phyloP scores from a whole-genome alignment of 257 asterid genomes.

The Solanum raphanifolium region DNA sequence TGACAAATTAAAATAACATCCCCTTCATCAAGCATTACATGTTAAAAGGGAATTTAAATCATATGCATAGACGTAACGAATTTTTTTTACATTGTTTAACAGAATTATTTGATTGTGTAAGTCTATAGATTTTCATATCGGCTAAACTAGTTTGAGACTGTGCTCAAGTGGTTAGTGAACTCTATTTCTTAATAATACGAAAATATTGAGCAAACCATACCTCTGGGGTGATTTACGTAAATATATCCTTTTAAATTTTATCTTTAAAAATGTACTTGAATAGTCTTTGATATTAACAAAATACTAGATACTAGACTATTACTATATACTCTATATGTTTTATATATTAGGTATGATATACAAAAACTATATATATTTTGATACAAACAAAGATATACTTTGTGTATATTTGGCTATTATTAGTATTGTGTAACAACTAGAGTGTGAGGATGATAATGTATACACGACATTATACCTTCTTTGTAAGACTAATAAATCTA shows the following conservation, averaged over 20 bases:
- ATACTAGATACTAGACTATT: not conserved
- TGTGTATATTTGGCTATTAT: not conserved
- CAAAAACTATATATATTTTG: not conserved
- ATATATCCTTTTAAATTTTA: no score
- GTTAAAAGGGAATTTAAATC: not conserved
- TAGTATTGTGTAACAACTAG: not conserved
- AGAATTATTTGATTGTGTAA: not conserved
- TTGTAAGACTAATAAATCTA: not conserved
- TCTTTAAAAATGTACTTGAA: not conserved
- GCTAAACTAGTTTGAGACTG: not conserved
- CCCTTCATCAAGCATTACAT: not conserved
- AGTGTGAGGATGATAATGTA: not conserved
- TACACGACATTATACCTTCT: not conserved
- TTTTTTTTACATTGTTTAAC: not conserved
- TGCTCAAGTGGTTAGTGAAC: no score
- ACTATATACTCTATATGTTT: not conserved
- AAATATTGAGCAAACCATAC: not conserved
- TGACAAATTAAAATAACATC: not conserved
- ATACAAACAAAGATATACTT: not conserved
- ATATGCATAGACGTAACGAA: no score
- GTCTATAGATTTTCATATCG: not conserved
- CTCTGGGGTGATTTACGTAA: not conserved
- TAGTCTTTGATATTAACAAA: not conserved
- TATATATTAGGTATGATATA: not conserved
- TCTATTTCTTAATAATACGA: not conserved